Evolutionary conservation across 2,329 filamentous ascomycete species (phyloP).

Genomic region (Xylariaceae sp.): DNA sequence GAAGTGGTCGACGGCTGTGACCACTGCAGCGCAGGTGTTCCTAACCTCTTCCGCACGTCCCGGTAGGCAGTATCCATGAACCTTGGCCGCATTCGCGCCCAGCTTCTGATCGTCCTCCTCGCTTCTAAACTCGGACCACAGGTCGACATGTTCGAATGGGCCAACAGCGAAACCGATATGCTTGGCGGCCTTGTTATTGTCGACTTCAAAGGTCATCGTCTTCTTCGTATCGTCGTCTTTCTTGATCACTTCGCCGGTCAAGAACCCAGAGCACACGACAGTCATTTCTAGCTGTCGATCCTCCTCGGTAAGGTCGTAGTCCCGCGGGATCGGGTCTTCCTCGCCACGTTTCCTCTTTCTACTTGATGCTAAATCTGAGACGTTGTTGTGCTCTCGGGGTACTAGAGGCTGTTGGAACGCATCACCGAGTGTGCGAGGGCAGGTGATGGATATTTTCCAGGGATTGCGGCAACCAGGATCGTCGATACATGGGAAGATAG

Average conservation of each 20-base stretch:
- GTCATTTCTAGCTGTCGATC: conserved; percentile 85
- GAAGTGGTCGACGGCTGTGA: conserved; percentile 85
- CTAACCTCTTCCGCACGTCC: conserved; percentile 74
- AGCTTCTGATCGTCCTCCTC: conserved; percentile 90
- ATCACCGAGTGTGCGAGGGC: conserved; percentile 80
- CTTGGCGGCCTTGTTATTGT: conserved; percentile 70
- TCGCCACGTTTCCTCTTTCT: conserved; percentile 38
- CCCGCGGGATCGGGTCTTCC: conserved; percentile 33
- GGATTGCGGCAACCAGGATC: conserved; percentile 73
- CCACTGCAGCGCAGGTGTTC: conserved; percentile 80
- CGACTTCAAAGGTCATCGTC: conserved; percentile 77
- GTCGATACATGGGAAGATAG: conserved; percentile 90
- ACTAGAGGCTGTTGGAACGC: conserved; percentile 48
- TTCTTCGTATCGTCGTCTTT: conserved; percentile 75
- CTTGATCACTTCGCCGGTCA: conserved; percentile 77
- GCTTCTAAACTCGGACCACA: conserved; percentile 78
- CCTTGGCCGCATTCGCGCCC: conserved; percentile 78
- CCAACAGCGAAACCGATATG: conserved; percentile 93
- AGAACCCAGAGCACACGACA: conserved; percentile 83
- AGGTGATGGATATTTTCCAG: conserved; percentile 86
- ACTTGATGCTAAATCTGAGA: conserved; percentile 24
- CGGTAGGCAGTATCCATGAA: conserved; percentile 88
- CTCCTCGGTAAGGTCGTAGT: conserved; percentile 56
- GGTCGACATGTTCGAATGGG: conserved; percentile 88
- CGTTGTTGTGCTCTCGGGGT: conserved; percentile 32